These are phyloP conservation scores for Fomitopsis schrenkii DNA, from an alignment of 1,284 basidiomycete species.

Conservation along the genomic window DNA sequence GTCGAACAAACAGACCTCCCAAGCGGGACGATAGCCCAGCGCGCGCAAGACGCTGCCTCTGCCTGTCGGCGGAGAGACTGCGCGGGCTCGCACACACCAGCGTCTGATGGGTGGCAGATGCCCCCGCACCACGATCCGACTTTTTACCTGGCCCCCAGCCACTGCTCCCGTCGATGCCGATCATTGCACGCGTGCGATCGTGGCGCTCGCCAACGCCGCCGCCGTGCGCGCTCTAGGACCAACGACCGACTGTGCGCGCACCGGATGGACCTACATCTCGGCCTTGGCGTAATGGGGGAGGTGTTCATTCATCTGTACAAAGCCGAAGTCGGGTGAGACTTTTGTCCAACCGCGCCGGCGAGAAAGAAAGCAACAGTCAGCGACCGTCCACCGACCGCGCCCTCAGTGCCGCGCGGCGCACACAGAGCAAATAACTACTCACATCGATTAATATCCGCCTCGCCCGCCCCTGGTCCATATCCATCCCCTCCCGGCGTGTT, in stretches of 20 bases:
- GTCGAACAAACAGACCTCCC: background rate
- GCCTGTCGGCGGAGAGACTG: background rate
- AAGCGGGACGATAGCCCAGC: background rate
- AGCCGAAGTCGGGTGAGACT: conserved; percentile 83
- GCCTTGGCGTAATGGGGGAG: conserved; percentile 65
- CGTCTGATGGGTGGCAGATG: background rate
- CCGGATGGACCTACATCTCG: conserved; percentile 37
- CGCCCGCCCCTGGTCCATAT: conserved; percentile 41
- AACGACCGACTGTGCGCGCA: background rate
- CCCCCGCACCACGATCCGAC: background rate
- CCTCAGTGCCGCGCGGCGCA: background rate
- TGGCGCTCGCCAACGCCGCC: background rate
- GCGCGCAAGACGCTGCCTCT: background rate
- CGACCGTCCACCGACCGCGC: conserved; percentile 5
- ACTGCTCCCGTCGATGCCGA: background rate
- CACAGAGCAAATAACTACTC: conserved; percentile 38
- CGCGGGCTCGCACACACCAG: background rate
- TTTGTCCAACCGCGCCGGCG: conserved; percentile 20
- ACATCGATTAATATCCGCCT: conserved; percentile 73
- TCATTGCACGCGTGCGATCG: background rate
- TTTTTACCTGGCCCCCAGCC: background rate
- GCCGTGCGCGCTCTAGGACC: background rate
- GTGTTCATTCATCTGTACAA: conserved; percentile 72
- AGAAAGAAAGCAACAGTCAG: conserved; percentile 29
- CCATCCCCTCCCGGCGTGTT: conserved; percentile 52